Conservation (phyloP, 176 grass and related monocot species). For the Lolium rigidum region DNA sequence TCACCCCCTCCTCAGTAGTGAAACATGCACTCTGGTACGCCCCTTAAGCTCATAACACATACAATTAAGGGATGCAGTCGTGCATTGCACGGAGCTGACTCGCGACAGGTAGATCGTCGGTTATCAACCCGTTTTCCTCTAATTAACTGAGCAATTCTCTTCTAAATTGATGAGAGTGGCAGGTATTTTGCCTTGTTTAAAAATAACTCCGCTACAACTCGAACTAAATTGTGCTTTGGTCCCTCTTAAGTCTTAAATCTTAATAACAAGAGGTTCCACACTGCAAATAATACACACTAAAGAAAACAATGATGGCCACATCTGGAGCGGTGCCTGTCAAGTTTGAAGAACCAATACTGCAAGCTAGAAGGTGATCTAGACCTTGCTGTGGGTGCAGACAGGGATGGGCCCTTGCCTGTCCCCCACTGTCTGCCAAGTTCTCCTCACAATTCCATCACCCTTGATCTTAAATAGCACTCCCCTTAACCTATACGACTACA, state of each 20-base stretch:
- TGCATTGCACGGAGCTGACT: background rate
- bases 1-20: background rate
- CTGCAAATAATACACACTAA: slow-evolving; percentile 27
- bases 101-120: background rate
- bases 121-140: too few species aligned
- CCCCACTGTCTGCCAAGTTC: slow-evolving; percentile 32
- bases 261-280: slow-evolving; percentile 43
- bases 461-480: background rate
- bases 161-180: too few species aligned
- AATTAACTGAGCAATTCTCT: too few species aligned
- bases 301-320: slow-evolving; percentile 36
- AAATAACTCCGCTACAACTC: background rate
- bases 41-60: background rate
- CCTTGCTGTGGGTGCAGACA: slow-evolving; percentile 46
- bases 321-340: slow-evolving; percentile 29
- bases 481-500: background rate
- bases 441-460: slow-evolving; percentile 28
- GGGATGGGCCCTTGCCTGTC: slow-evolving; percentile 40
- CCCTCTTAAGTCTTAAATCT: background rate
- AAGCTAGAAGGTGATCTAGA: slow-evolving; percentile 26
- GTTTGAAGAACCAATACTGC: slow-evolving; percentile 34
- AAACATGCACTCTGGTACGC: background rate
- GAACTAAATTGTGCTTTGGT: background rate
- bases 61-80: background rate
- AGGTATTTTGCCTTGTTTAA: too few species aligned